A percentile compares a stretch with the other conserved stretches of the same genome.
Evolutionary conservation across 1,284 basidiomycete species (phyloP).

Genomic region (Cryptococcus sp.): DNA sequence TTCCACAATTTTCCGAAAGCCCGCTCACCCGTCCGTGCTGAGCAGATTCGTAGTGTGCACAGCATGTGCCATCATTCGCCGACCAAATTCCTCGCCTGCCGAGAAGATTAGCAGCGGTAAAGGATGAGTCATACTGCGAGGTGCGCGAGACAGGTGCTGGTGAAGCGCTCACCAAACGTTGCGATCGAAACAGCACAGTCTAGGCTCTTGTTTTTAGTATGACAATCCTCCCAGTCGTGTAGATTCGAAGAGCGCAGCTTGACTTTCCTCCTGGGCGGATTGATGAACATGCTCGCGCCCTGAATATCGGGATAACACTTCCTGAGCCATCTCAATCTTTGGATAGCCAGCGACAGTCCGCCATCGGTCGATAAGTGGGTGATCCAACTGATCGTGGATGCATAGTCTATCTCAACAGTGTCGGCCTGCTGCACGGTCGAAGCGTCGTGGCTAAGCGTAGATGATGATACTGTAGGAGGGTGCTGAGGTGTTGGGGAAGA

Average conservation of each 20-base stretch:
- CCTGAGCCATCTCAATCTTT: not conserved
- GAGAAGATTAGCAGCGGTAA: not conserved
- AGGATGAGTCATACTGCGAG: no score
- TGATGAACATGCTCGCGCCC: constrained; percentile 18
- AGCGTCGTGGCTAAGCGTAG: no score
- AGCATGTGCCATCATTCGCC: constrained; percentile 17
- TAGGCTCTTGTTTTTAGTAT: no score
- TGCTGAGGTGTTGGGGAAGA: no score
- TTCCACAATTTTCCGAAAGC: not conserved
- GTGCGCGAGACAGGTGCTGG: no score
- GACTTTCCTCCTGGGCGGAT: constrained; percentile 11
- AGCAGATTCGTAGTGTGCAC: constrained; percentile 25
- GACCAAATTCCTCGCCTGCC: constrained; percentile 7
- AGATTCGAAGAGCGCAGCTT: not conserved
- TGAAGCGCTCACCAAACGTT: no score
- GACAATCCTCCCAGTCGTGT: no score
- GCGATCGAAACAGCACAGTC: no score
- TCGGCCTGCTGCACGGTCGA: no score
- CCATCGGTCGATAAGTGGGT: constrained; percentile 16
- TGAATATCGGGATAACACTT: constrained; percentile 1
- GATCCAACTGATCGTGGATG: constrained; percentile 5
- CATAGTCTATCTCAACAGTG: not conserved
- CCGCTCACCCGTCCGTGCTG: constrained; percentile 15
- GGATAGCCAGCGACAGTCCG: constrained; percentile 7
- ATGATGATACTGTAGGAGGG: no score